These are phyloP conservation scores for Phytopythium aichiense DNA, from an alignment of 352 stramenopile genomes.

Conservation along the genomic window DNA sequence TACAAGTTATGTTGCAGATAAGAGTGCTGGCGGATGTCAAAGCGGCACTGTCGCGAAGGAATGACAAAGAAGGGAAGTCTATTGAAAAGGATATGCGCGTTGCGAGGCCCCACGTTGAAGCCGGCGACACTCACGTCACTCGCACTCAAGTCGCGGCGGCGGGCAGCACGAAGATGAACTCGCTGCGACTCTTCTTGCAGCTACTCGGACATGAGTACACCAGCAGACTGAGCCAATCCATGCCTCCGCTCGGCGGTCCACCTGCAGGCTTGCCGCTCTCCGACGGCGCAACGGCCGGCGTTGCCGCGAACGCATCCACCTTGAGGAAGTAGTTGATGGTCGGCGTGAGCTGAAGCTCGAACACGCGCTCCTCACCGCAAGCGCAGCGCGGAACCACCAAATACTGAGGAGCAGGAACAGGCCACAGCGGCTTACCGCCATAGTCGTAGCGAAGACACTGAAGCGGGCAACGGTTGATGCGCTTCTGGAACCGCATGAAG, in stretches of 20 bases:
- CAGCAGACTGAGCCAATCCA: constrained; percentile 80
- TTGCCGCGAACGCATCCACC: constrained; percentile 57
- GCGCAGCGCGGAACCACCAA: constrained; percentile 49
- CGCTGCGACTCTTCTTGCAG: constrained; percentile 53
- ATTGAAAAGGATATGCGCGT: constrained; percentile 3
- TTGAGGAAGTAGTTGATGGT: constrained; percentile 86
- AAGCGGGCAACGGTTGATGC: constrained; percentile 67
- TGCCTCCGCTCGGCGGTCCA: constrained; percentile 30
- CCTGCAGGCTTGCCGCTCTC: constrained; percentile 7
- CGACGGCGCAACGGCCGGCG: neutral
- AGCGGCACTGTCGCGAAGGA: neutral
- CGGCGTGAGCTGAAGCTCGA: constrained; percentile 81
- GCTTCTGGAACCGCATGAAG: constrained; percentile 86
- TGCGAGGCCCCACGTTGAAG: constrained; percentile 3
- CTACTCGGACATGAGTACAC: constrained; percentile 75
- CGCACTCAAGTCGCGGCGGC: constrained; percentile 10
- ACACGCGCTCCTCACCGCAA: constrained; percentile 62
- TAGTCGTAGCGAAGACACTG: constrained; percentile 87
- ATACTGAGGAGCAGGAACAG: constrained; percentile 39
- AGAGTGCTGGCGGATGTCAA: neutral
- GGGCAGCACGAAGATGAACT: constrained; percentile 68
- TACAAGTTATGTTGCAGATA: neutral
- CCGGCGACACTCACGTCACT: neutral
- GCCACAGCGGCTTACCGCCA: constrained; percentile 78
- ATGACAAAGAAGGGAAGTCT: constrained; percentile 2